phyloP scores from a whole-genome alignment of 352 stramenopile genomes.

The Globisporangium barbulae region DNA sequence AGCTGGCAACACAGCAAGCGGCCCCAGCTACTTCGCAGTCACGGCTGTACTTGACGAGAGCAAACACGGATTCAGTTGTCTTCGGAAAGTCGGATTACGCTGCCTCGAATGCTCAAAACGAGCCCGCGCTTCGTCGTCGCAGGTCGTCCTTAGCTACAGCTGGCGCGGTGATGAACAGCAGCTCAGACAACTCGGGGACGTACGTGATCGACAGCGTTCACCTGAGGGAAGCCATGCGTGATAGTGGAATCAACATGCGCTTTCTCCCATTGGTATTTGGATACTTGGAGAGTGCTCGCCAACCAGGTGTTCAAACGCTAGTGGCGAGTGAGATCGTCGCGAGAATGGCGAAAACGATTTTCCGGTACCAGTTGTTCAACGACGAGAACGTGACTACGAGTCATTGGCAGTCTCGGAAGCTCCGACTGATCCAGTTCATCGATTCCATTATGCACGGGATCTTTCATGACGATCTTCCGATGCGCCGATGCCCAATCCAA shows the following conservation, averaged over 20 bases:
- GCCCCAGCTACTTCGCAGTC: background rate
- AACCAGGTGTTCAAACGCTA: constrained; percentile 52
- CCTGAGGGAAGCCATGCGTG: constrained; percentile 51
- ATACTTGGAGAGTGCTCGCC: constrained; percentile 29
- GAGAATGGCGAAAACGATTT: constrained; percentile 70
- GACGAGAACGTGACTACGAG: constrained; percentile 38
- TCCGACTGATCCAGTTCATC: constrained; percentile 58
- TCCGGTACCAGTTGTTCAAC: constrained; percentile 58
- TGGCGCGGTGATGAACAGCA: constrained; percentile 22
- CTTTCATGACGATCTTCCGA: constrained; percentile 45
- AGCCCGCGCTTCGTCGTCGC: constrained; percentile 11
- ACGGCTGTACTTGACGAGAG: constrained; percentile 3
- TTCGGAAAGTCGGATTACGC: background rate
- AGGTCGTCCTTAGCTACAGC: constrained; percentile 44
- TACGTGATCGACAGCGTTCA: constrained; percentile 72
- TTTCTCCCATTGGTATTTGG: constrained; percentile 72
- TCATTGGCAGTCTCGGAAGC: constrained; percentile 55
- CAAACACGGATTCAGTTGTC: constrained; percentile 14
- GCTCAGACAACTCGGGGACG: constrained; percentile 29
- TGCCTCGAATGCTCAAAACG: background rate
- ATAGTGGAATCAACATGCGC: constrained; percentile 61
- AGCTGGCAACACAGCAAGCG: background rate
- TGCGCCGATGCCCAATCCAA: constrained; percentile 21
- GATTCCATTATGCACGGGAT: constrained; percentile 66
- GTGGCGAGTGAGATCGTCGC: constrained; percentile 69